Conservation (phyloP, 192 early-diverging fungal genomes). For the Coemansia sp. region DNA sequence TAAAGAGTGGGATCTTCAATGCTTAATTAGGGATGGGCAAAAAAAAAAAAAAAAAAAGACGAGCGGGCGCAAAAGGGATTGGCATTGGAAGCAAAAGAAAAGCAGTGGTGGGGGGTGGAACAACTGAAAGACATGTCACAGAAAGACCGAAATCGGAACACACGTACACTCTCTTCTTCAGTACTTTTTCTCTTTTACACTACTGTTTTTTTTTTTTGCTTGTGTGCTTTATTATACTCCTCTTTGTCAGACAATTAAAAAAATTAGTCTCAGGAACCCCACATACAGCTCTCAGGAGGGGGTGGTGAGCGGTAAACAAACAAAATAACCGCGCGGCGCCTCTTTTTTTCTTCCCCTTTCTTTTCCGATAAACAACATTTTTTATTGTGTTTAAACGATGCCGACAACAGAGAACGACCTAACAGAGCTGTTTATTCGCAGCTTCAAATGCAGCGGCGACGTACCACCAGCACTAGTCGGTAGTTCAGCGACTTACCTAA, state of each 20-base stretch:
- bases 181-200: neutral
- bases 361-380: neutral
- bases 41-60: neutral
- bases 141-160: slow-evolving; percentile 3
- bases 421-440: slow-evolving; percentile 56
- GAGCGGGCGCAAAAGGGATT: neutral
- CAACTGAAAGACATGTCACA: neutral
- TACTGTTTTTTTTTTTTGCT: slow-evolving; percentile 19
- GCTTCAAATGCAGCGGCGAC: slow-evolving; percentile 63
- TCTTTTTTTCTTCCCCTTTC: neutral
- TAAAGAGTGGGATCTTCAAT: neutral
- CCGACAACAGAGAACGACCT: slow-evolving; percentile 45
- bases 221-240: neutral
- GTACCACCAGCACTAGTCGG: slow-evolving; percentile 75
- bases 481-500: slow-evolving; percentile 64
- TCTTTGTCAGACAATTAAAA: neutral
- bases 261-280: neutral
- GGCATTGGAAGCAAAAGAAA: neutral
- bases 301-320: too few species aligned
- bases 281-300: neutral
- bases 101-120: neutral
- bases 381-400: slow-evolving; percentile 19
- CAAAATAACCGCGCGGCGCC: too few species aligned
- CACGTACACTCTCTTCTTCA: neutral
- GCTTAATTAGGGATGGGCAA: slow-evolving; percentile 1